Base-by-base conservation (phyloP, 2,329 filamentous ascomycete species). In the Colletotrichum costaricense region DNA sequence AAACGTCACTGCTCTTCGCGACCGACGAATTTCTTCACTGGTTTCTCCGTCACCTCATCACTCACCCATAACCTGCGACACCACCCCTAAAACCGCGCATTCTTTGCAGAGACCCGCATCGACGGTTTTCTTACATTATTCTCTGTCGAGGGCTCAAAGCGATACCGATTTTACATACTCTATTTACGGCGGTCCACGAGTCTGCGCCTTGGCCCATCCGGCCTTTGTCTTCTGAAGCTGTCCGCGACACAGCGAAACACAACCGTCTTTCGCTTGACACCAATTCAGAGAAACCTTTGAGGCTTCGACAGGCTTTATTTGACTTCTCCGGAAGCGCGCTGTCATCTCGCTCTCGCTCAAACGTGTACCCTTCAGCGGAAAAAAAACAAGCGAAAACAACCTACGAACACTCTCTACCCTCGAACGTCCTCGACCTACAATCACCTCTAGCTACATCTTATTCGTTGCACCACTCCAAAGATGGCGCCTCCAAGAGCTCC, bases 401-500 rank as follows among this genome's bases (percentile, higher is more conserved):
- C 42, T 7, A 28, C 46, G 24, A 54, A n/a, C n/a, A 58, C 30
- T 46, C 42, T 42, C 14, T 22, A 57, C 22, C n/a, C 6, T 5
- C 24, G 42, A 49, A 49, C 46, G 30, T 22, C 22, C 9, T 14
- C 46, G 22, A 66, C 22, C n/a, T 8, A 22, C 24, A 19, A 42
- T 35, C 42, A 33, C 35, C 5, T 38, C 26, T 33, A 42, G 19
- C 49, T 46, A 30, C 62, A 42, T n/a, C 46, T 60, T 64, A 11
- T 46, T 28, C 30, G 30, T 33, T 22, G 22, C 62, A 30, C 26
- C 46, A 28, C 28, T 9, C 28, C 5, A 16, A 74, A 63, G 22
- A 76, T 76, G 74, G 75, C 75, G 60, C 76, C 76, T 59, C 76
- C 75, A 26, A 66, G 76, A 74, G 72, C 68, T 16, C 70, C 76